Percentiles rank a stretch among this genome's conserved stretches.
These are phyloP conservation scores for Bjerkandera adusta DNA, from an alignment of 1,284 basidiomycete species.

Conservation along the genomic window DNA sequence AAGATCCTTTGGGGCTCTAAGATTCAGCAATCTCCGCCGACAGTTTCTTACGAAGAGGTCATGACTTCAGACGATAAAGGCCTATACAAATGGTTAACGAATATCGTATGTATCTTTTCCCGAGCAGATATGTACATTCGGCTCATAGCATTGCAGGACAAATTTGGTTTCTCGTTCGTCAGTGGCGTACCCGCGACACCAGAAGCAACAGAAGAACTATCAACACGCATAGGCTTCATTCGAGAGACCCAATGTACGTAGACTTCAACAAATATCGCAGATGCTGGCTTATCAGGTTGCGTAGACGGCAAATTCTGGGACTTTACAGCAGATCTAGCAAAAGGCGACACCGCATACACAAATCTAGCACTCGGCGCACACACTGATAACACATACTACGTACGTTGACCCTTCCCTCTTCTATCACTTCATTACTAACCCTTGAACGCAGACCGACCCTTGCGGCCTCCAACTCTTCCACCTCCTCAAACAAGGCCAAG, in stretches of 20 bases:
- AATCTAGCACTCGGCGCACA: slow-evolving; percentile 87
- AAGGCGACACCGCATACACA: slow-evolving; percentile 92
- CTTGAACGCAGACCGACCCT: slow-evolving; percentile 72
- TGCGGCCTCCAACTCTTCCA: slow-evolving; percentile 96
- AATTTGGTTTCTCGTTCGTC: slow-evolving; percentile 90
- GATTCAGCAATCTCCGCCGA: slow-evolving; percentile 77
- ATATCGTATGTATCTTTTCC: slow-evolving; percentile 58
- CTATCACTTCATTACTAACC: not conserved
- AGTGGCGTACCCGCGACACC: slow-evolving; percentile 79
- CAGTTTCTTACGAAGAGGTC: slow-evolving; percentile 71
- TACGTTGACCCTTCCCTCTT: slow-evolving; percentile 35
- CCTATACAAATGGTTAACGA: slow-evolving; percentile 79
- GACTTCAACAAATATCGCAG: not conserved
- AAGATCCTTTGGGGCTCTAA: slow-evolving; percentile 81
- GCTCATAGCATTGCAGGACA: slow-evolving; percentile 46
- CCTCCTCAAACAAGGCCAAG: slow-evolving; percentile 82
- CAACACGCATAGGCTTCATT: slow-evolving; percentile 82
- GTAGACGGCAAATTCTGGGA: slow-evolving; percentile 95
- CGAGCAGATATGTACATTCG: not conserved
- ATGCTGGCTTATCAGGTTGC: not conserved
- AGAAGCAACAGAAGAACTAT: slow-evolving; percentile 82
- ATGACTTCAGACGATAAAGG: slow-evolving; percentile 70
- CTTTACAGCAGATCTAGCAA: slow-evolving; percentile 89
- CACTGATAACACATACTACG: slow-evolving; percentile 95
- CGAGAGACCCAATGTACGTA: slow-evolving; percentile 88